These are phyloP conservation scores for Sphagnurus paluster DNA, from an alignment of 1,284 basidiomycete species.

Conservation along the genomic window DNA sequence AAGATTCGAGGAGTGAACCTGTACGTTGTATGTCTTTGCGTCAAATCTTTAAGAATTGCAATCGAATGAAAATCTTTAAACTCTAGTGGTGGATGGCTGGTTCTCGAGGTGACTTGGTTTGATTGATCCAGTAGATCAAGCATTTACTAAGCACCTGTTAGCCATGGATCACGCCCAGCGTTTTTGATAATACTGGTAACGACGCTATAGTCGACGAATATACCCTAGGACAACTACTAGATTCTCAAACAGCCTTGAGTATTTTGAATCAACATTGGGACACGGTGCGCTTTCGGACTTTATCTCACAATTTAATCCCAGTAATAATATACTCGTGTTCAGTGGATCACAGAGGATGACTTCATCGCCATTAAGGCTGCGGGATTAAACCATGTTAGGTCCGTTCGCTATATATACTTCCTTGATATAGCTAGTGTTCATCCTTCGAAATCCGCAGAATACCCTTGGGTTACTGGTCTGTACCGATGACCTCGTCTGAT, in stretches of 20 bases:
- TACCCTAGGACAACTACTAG: constrained; percentile 61
- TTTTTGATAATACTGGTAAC: constrained; percentile 66
- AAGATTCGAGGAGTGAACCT: constrained; percentile 65
- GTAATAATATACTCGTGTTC: background rate
- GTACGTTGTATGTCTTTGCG: constrained; percentile 38
- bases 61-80: constrained; percentile 4
- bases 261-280: constrained; percentile 66
- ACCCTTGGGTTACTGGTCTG: constrained; percentile 77
- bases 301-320: background rate
- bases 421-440: constrained; percentile 1
- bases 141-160: constrained; percentile 26
- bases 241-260: constrained; percentile 43
- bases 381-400: constrained; percentile 79
- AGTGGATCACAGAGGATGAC: constrained; percentile 75
- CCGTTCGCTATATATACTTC: constrained; percentile 11
- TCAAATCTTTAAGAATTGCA: constrained; percentile 5
- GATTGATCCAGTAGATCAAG: background rate
- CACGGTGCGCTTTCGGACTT: constrained; percentile 39
- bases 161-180: constrained; percentile 77
- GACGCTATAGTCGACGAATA: constrained; percentile 67
- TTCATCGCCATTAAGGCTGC: constrained; percentile 65
- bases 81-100: constrained; percentile 62
- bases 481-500: constrained; percentile 55
- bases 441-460: constrained; percentile 42
- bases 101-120: constrained; percentile 52